Base-by-base conservation (phyloP, 2,329 filamentous ascomycete genomes). In the Arthrocladium fulminans region DNA sequence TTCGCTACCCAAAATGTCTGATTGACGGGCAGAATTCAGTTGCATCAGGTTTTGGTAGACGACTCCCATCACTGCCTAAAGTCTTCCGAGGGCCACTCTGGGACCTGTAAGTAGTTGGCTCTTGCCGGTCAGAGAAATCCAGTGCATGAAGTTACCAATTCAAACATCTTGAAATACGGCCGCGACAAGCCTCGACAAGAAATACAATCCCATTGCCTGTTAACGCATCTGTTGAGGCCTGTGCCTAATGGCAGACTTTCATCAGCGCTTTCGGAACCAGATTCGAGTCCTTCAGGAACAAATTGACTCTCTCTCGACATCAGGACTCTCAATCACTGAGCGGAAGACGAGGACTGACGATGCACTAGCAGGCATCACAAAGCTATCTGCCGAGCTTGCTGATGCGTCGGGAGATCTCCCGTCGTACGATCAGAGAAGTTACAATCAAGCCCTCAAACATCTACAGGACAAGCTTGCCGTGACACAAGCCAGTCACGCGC, bases 341-440 rank as follows among this genome's bases (percentile, higher is more conserved):
- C 83, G 87, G 37, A 79, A 84, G 53, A 83, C 90, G 63, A 86
- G 86, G 45, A 80, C 85, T 40, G 88, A 95, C 57, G 79, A 86
- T 59, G 84, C 88, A 56, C 75, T 94, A 12, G 81, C 84, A 13
- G 79, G 80, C 53, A 92, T 97, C 59, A 82, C 86, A 24, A 79
- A 80, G 49, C 75, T 97, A 13, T 88, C 88, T 1, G 84, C 84
- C 54, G 83, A 92, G 59, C 86, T 96, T 32, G 83, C 86, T 56
- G 88, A 96, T 67, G 85, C 86, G 0, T 80, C 84, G 1, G 81
- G 83, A 48, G 88, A 83, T 57, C 79, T 95, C 13, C 88, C 92
- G 2, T 81, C 88, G 6, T 94, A 96, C 63, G 92, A 97, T 60
- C 87, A 92, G 64, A 80, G 86, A 57, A 83, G 84, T 20, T 97